A percentile compares a stretch with the other conserved stretches of the same genome.
These are phyloP conservation scores for Toxoplasma gondii DNA, from an alignment of 169 alveolate genomes.

Conservation along the genomic window DNA sequence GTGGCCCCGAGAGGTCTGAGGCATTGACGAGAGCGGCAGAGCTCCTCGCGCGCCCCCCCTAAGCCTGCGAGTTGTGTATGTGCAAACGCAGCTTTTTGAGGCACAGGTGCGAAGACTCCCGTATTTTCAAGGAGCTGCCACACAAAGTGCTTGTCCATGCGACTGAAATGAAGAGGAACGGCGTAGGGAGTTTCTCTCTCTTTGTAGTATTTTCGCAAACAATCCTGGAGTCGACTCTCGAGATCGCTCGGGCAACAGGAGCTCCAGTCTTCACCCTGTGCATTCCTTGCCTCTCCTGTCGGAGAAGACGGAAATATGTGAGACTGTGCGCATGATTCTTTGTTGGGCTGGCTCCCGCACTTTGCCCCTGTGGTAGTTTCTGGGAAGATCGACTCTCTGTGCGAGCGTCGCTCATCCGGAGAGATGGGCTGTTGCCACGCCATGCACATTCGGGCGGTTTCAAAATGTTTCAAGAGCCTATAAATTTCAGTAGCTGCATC, in stretches of 20 bases:
- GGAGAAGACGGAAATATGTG: too few relatives aligned
- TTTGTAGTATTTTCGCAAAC: background rate
- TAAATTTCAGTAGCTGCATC: background rate
- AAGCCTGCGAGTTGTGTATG: background rate
- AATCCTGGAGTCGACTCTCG: background rate
- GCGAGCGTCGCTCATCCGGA: background rate
- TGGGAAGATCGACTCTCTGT: background rate
- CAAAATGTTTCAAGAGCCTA: background rate
- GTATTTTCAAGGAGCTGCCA: slow-evolving; percentile 43
- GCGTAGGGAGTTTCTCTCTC: background rate
- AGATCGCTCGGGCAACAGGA: background rate
- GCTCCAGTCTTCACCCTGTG: background rate
- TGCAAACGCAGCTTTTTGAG: background rate
- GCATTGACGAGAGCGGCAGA: background rate
- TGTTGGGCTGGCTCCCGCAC: too few relatives aligned
- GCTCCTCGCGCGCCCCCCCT: background rate
- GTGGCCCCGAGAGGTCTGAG: background rate
- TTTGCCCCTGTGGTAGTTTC: too few relatives aligned
- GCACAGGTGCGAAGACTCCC: slow-evolving; percentile 8
- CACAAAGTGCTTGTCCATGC: slow-evolving; percentile 32
- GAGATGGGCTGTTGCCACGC: slow-evolving; percentile 36
- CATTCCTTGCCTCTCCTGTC: too few relatives aligned
- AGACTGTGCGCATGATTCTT: too few relatives aligned
- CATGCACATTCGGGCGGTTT: slow-evolving; percentile 20
- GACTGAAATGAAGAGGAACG: slow-evolving; percentile 6